Percentiles rank a stretch among this genome's conserved stretches.
phyloP scores from a whole-genome alignment of 225 moss, liverwort and hornwort species.

The Marchantia polymorpha region DNA sequence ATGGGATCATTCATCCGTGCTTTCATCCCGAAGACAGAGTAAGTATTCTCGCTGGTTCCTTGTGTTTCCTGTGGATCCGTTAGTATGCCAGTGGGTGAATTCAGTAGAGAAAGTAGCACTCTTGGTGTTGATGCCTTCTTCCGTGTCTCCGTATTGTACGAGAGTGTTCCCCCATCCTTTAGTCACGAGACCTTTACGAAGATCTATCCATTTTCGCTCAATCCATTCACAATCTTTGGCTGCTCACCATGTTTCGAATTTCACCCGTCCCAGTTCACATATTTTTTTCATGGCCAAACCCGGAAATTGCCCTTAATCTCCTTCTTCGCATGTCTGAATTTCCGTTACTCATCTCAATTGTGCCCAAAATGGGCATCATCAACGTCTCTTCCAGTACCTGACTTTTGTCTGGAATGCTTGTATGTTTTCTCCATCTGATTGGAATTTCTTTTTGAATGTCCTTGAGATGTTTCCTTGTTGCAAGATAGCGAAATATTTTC shows the following conservation, averaged over 20 bases:
- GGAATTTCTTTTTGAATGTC: too few relatives aligned
- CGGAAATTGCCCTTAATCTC: not conserved
- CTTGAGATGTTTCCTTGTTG: too few relatives aligned
- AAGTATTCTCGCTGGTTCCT: constrained; percentile 19
- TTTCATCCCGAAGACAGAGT: constrained; percentile 99
- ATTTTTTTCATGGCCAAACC: too few relatives aligned
- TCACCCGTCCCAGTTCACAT: not conserved
- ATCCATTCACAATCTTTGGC: not conserved
- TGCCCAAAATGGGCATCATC: too few relatives aligned
- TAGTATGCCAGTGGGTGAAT: not conserved
- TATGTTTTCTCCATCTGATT: not conserved
- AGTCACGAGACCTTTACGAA: not conserved
- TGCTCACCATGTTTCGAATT: not conserved
- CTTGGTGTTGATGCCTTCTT: not conserved
- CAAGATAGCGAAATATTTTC: too few relatives aligned
- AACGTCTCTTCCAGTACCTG: not conserved
- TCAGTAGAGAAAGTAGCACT: not conserved
- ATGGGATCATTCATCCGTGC: constrained; percentile 97
- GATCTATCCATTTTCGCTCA: not conserved
- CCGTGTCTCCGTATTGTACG: not conserved
- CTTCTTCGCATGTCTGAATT: not conserved
- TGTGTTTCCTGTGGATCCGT: not conserved
- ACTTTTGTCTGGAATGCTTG: not conserved
- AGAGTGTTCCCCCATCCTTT: not conserved
- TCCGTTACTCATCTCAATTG: not conserved